phyloP scores from a whole-genome alignment of 495 filamentous ascomycete species.

The Durotheca rogersii region DNA sequence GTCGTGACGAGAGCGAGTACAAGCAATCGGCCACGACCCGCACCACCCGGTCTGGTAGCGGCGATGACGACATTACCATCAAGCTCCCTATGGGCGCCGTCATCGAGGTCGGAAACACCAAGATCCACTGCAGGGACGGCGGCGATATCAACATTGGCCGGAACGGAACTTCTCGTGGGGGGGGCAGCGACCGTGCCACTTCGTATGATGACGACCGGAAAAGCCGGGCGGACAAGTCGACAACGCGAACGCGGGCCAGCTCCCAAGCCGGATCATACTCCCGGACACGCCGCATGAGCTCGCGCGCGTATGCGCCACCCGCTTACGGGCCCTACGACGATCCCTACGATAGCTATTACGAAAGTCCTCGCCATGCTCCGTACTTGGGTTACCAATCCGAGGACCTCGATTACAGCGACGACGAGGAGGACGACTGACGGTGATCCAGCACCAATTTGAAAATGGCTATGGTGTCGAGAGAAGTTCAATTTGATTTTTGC shows the following conservation, averaged over 20 bases:
- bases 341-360: conserved; percentile 12
- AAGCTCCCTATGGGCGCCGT: conserved; percentile 50
- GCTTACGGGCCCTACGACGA: conserved; percentile 15
- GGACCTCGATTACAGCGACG: conserved; percentile 15
- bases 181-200: conserved; percentile 43
- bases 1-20: conserved; percentile 59
- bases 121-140: conserved; percentile 54
- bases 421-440: conserved; percentile 1
- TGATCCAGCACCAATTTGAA: too few species aligned
- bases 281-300: conserved; percentile 34
- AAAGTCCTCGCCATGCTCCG: conserved; percentile 12
- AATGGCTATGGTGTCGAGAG: too few species aligned
- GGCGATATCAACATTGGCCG: conserved; percentile 54
- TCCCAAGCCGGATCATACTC: conserved; percentile 48
- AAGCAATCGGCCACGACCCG: conserved; percentile 55
- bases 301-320: conserved; percentile 23
- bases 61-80: conserved; percentile 56
- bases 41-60: conserved; percentile 49
- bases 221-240: conserved; percentile 43
- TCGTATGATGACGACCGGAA: conserved; percentile 48
- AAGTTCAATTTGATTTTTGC: too few species aligned
- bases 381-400: conserved; percentile 12
- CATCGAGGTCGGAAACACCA: conserved; percentile 50
- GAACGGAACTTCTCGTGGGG: conserved; percentile 26
- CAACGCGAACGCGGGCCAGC: conserved; percentile 39